These are phyloP conservation scores for Serendipita sp. DNA, from an alignment of 768 basidiomycete genomes.

Conservation along the genomic window DNA sequence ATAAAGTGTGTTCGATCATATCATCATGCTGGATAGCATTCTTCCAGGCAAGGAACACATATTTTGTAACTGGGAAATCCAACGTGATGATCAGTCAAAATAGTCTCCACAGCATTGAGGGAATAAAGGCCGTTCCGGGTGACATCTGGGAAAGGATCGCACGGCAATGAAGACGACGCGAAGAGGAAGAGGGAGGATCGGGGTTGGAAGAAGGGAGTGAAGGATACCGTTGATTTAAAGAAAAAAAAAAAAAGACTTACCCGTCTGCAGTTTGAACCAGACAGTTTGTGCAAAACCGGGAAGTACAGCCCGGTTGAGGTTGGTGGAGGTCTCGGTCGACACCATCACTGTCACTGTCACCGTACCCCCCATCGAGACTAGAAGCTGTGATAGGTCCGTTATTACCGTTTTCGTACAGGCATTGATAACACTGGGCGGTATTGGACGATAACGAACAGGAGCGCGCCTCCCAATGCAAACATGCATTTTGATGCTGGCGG, in stretches of 20 bases:
- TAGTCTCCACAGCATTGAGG: not conserved
- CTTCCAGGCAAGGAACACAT: slow-evolving; percentile 1
- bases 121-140: not conserved
- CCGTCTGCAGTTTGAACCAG: not conserved
- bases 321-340: not conserved
- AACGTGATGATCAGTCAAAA: not conserved
- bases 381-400: not conserved
- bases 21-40: not conserved
- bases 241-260: not conserved
- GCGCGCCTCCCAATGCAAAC: not conserved
- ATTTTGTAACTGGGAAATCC: not conserved
- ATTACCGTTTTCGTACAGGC: not conserved
- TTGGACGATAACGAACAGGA: not conserved
- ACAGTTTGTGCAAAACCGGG: not conserved
- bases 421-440: not conserved
- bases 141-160: not conserved
- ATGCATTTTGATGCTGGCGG: not conserved
- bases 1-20: no score
- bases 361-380: not conserved
- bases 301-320: not conserved
- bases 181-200: not conserved
- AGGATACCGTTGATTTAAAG: not conserved
- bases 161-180: not conserved
- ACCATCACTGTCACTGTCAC: not conserved
- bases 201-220: not conserved